These are phyloP conservation scores for Stygiomarasmius scandens DNA, from an alignment of 1,284 basidiomycete genomes.

Conservation along the genomic window DNA sequence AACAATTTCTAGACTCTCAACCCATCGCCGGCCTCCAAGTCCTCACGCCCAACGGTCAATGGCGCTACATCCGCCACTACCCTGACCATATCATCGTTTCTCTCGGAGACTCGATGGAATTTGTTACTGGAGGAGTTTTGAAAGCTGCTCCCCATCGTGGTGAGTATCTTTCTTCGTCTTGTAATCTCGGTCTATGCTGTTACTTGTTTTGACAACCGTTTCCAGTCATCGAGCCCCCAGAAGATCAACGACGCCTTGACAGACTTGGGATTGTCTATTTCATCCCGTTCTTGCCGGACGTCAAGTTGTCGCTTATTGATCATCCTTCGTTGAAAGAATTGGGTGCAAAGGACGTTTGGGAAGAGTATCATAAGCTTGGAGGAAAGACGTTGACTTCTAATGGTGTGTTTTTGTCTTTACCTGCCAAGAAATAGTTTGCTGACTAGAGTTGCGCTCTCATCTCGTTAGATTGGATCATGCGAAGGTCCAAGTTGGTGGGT, in stretches of 20 bases:
- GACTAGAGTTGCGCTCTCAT: no score
- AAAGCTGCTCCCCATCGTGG: slow-evolving; percentile 27
- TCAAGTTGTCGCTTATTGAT: slow-evolving; percentile 17
- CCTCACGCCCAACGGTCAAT: slow-evolving; percentile 14
- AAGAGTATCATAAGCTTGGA: slow-evolving; percentile 20
- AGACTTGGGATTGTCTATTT: slow-evolving; percentile 21
- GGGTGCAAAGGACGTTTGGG: slow-evolving; percentile 19
- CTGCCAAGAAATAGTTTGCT: no score
- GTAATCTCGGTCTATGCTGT: background rate
- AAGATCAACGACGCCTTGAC: slow-evolving; percentile 19
- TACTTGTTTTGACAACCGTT: background rate
- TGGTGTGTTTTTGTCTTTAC: slow-evolving; percentile 6
- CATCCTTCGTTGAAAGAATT: slow-evolving; percentile 9
- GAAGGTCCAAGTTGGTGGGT: slow-evolving; percentile 6
- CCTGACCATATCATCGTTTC: slow-evolving; percentile 32
- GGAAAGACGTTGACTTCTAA: slow-evolving; percentile 19
- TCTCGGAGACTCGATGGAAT: slow-evolving; percentile 44
- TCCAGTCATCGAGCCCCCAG: slow-evolving; percentile 21
- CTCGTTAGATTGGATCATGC: slow-evolving; percentile 2
- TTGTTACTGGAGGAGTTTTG: slow-evolving; percentile 44
- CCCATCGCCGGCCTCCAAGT: slow-evolving; percentile 20
- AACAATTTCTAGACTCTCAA: slow-evolving; percentile 17
- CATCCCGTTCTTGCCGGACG: slow-evolving; percentile 18
- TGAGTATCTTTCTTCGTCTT: slow-evolving; percentile 10
- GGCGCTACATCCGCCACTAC: slow-evolving; percentile 20